A percentile compares a stretch with the other conserved stretches of the same genome.
Evolutionary conservation across 1,284 basidiomycete genomes (phyloP).

Genomic region (Cerioporus squamosus): DNA sequence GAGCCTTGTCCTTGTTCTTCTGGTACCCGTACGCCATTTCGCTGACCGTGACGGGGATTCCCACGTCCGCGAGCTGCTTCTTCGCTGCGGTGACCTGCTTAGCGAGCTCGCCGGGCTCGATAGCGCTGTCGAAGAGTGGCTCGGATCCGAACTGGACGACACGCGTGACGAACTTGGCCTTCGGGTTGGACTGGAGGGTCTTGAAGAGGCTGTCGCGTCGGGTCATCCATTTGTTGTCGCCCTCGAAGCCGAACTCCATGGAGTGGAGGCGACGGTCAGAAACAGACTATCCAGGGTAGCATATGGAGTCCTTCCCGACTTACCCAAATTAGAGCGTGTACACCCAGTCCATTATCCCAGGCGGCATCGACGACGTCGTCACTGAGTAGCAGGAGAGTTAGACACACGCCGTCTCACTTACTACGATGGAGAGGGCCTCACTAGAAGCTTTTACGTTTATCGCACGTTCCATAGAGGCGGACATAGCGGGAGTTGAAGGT

Average conservation of each 20-base stretch:
- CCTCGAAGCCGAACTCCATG: slow-evolving; percentile 65
- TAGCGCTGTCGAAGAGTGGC: slow-evolving; percentile 68
- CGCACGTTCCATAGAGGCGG: slow-evolving; percentile 72
- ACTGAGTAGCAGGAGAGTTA: slow-evolving; percentile 29
- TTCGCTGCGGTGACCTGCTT: slow-evolving; percentile 58
- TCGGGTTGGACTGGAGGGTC: slow-evolving; percentile 62
- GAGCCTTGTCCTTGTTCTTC: slow-evolving; percentile 44
- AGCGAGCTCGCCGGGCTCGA: slow-evolving; percentile 55
- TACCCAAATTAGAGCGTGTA: slow-evolving; percentile 79
- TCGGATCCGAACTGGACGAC: slow-evolving; percentile 75
- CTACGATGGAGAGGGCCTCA: slow-evolving; percentile 34
- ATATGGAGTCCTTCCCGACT: background rate
- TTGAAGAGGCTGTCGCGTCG: slow-evolving; percentile 60
- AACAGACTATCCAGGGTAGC: background rate
- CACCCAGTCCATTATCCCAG: slow-evolving; percentile 68
- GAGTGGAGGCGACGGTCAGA: background rate
- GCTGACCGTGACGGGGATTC: slow-evolving; percentile 70
- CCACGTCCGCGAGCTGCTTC: slow-evolving; percentile 50
- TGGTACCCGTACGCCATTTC: slow-evolving; percentile 57
- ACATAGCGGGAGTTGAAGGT: slow-evolving; percentile 71
- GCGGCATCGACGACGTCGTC: slow-evolving; percentile 75
- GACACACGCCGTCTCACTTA: background rate
- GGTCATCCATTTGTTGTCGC: slow-evolving; percentile 54
- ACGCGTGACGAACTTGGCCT: slow-evolving; percentile 69
- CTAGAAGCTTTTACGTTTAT: slow-evolving; percentile 67